Evolutionary conservation across 805 yeast genomes (phyloP).

Genomic region (Wickerhamomyces rabaulensis): DNA sequence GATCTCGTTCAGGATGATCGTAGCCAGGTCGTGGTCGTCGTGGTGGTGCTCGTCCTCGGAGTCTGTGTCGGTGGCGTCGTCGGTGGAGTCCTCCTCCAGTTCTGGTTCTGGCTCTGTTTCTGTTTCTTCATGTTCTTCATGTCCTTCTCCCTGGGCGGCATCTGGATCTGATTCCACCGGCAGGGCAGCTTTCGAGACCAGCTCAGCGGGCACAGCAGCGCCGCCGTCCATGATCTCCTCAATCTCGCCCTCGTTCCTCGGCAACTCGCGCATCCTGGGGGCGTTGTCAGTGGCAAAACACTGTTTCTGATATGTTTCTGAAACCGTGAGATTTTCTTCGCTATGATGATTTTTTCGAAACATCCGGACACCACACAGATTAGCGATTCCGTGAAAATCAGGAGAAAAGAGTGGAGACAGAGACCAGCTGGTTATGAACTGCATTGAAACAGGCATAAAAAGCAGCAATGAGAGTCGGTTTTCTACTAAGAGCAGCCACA

Average conservation of each 20-base stretch:
- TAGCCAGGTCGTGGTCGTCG: constrained; percentile 25
- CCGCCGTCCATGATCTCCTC: constrained; percentile 8
- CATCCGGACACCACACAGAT: neutral
- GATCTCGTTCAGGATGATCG: constrained; percentile 48
- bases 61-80: constrained; percentile 4
- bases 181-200: too few relatives aligned
- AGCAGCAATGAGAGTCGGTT: constrained; percentile 14
- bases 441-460: neutral
- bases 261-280: neutral
- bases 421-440: too few relatives aligned
- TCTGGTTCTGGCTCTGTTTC: neutral
- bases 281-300: neutral
- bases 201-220: neutral
- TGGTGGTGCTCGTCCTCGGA: constrained; percentile 13
- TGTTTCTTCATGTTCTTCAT: neutral
- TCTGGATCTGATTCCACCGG: neutral
- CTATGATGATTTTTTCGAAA: too few relatives aligned
- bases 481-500: constrained; percentile 15
- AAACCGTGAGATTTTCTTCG: too few relatives aligned
- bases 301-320: too few relatives aligned
- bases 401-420: too few relatives aligned
- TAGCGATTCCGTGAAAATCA: too few relatives aligned
- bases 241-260: constrained; percentile 6
- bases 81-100: neutral
- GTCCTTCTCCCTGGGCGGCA: neutral